Percentiles rank a stretch among this genome's conserved stretches.
These are phyloP conservation scores for Corymbia calophylla DNA, from an alignment of 441 rosid species.

Conservation along the genomic window DNA sequence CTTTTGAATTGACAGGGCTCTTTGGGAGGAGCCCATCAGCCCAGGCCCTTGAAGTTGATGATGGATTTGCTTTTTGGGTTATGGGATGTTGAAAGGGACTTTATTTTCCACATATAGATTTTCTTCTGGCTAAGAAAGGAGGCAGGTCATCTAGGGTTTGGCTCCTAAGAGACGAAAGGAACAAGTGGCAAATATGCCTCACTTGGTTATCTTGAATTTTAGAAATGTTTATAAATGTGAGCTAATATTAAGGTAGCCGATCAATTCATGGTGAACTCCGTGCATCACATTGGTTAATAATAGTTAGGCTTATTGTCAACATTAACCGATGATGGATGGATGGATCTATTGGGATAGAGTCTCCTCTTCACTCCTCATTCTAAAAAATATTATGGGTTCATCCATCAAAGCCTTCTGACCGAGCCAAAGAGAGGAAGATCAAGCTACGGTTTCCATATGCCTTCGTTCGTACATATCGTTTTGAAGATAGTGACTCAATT, in stretches of 20 bases:
- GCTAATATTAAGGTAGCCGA: neutral
- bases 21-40: neutral
- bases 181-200: neutral
- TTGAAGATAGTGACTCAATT: fast-evolving
- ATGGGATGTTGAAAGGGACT: neutral
- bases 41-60: neutral
- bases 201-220: neutral
- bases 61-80: neutral
- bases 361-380: neutral
- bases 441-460: neutral
- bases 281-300: neutral
- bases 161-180: neutral
- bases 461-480: fast-evolving
- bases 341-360: neutral
- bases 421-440: neutral
- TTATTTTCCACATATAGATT: neutral
- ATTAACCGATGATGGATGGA: neutral
- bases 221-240: neutral
- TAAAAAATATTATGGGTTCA: fast-evolving
- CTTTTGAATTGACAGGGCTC: neutral
- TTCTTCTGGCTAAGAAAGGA: neutral
- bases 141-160: neutral
- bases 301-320: neutral
- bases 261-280: too few relatives aligned
- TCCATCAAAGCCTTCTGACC: neutral